Base-by-base conservation (phyloP, 164 flowering plant genomes). In the Sedum album region DNA sequence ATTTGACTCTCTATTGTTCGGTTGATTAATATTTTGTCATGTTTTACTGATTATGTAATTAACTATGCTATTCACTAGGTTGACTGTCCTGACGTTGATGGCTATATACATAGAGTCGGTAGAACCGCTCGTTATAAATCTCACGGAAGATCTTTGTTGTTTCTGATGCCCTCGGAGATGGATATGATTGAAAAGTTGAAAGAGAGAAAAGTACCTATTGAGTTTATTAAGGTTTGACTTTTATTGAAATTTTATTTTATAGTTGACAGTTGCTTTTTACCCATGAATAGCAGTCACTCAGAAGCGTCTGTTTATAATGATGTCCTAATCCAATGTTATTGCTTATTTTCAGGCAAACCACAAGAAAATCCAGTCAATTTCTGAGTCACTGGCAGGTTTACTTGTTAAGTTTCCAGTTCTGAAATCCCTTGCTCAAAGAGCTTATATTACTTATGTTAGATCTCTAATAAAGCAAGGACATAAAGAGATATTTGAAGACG, bases 101-200 rank as follows among this genome's bases (percentile, higher is more conserved):
- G 88, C 49, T 95, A 95, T 80, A 90, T 95, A 69, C 99, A 95
- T 69, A 79, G 99, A 78, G 99, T 90, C 72, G 99, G 99, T 21
- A 88, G 97, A 18, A 92, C 97, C 69, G 99, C 97, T 70, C 91
- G 99, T 35, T 87, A 84, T 77, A 53, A 69, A 30, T 76, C 97
- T 70, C 80, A 76, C 41, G 99, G 99, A 66, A 83, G 73, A 67
- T 86, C 97, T 6, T 73, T 95, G 71, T 75, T 95, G 70, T 95
- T 95, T 73, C 72, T 95, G 65, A 49, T 67, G 68, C 97, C 97
- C 17, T 85, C 97, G 9, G 97, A 95, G 70, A 76, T 76, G 73
- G 77, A 85, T 72, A 88, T 95, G 91, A 84, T 92, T 36, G 81
- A 79, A 60, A 92, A 88, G 65, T 83, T 95, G 67, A 64, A 88